Conservation (phyloP, 202 grass and related monocot genomes). For the Zizania palustris region DNA sequence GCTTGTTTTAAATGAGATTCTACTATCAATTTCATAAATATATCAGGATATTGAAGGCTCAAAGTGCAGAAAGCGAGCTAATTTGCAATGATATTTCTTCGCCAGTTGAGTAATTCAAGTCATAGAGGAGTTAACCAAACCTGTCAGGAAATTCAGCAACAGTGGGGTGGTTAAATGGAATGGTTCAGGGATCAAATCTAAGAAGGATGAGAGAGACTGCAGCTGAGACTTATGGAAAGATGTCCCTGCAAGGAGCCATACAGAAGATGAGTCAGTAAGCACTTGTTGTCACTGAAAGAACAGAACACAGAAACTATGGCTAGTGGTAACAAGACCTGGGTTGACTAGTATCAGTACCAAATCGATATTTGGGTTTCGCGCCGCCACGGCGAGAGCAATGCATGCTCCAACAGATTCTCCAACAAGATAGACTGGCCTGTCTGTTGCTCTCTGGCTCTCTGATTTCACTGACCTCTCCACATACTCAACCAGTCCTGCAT, state of each 20-base stretch:
- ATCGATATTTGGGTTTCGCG: conserved; percentile 63
- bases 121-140: conserved; percentile 22
- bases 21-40: neutral
- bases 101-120: neutral
- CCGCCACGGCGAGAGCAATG: conserved; percentile 80
- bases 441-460: conserved; percentile 43
- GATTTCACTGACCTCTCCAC: conserved; percentile 73
- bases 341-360: conserved; percentile 77
- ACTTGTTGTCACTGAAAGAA: neutral
- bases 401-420: conserved; percentile 87
- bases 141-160: conserved; percentile 60
- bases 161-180: conserved; percentile 60
- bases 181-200: conserved; percentile 54
- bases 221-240: conserved; percentile 64
- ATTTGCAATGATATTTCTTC: neutral
- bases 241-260: conserved; percentile 50
- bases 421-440: conserved; percentile 75
- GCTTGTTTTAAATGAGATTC: neutral
- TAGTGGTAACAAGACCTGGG: conserved; percentile 63
- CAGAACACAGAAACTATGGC: conserved; percentile 8
- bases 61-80: neutral
- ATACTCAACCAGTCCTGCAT: conserved; percentile 68
- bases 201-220: conserved; percentile 44
- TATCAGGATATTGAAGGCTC: neutral
- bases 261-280: neutral